phyloP scores from a whole-genome alignment of 2,329 filamentous ascomycete species.

The Calonectria pseudoturangicola region DNA sequence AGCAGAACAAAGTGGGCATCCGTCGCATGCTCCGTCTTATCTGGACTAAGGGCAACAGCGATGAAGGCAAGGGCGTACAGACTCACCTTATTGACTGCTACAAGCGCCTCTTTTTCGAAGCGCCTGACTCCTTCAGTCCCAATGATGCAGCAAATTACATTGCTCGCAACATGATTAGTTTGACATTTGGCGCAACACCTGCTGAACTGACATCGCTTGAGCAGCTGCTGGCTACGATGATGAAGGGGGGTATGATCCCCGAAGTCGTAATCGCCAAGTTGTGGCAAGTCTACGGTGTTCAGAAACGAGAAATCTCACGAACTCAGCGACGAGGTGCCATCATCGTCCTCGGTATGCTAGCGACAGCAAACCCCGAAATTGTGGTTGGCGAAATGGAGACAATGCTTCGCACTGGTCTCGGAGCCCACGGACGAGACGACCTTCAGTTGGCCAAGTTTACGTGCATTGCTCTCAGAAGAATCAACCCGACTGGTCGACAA shows the following conservation, averaged over 20 bases:
- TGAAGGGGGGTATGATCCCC: slow-evolving; percentile 91
- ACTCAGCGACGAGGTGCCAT: slow-evolving; percentile 94
- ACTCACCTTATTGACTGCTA: slow-evolving; percentile 98
- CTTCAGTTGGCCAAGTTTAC: slow-evolving; percentile 95
- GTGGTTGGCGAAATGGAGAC: slow-evolving; percentile 96
- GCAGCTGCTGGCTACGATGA: slow-evolving; percentile 97
- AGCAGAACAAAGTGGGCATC: slow-evolving; percentile 94
- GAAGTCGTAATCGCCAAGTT: slow-evolving; percentile 92
- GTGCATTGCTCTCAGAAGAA: slow-evolving; percentile 92
- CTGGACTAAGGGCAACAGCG: slow-evolving; percentile 99
- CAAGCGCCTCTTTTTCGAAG: slow-evolving; percentile 95
- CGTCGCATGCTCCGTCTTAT: slow-evolving; percentile 96
- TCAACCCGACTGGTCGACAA: slow-evolving; percentile 89
- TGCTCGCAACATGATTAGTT: slow-evolving; percentile 98
- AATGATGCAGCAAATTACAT: slow-evolving; percentile 97
- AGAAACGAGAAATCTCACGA: slow-evolving; percentile 93
- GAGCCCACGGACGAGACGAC: slow-evolving; percentile 85
- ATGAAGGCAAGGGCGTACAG: slow-evolving; percentile 98
- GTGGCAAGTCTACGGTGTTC: slow-evolving; percentile 98
- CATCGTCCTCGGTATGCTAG: slow-evolving; percentile 97
- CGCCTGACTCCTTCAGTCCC: slow-evolving; percentile 88
- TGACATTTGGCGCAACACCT: slow-evolving; percentile 95
- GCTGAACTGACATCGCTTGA: slow-evolving; percentile 97
- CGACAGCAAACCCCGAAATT: slow-evolving; percentile 92
- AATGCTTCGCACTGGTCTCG: slow-evolving; percentile 93